These are phyloP conservation scores for Cymbidium sinense DNA, from an alignment of 106 monocot genomes.

Conservation along the genomic window DNA sequence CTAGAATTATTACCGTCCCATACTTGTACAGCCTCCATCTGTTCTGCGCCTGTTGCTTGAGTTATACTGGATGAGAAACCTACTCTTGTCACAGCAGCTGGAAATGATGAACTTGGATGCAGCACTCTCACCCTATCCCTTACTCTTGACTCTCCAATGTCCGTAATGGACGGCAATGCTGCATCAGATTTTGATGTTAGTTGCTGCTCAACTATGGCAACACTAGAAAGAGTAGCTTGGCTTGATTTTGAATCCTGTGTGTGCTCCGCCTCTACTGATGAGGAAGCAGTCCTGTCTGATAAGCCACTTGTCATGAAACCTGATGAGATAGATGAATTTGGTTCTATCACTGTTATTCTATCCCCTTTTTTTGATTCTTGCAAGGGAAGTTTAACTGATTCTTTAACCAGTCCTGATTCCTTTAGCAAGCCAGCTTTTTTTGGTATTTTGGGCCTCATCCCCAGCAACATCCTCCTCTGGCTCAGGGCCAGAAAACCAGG, in stretches of 20 bases:
- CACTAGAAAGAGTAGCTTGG: slow-evolving; percentile 3
- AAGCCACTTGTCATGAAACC: not conserved
- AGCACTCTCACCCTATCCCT: slow-evolving; percentile 4
- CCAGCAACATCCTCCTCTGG: slow-evolving; percentile 24
- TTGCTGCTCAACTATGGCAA: not conserved
- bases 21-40: slow-evolving; percentile 10
- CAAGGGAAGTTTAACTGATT: not conserved
- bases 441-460: slow-evolving; percentile 18
- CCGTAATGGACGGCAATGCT: not conserved
- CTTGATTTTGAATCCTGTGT: not conserved
- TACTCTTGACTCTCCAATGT: not conserved
- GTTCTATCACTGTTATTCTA: not conserved
- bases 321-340: not conserved
- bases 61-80: slow-evolving; percentile 4
- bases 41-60: not conserved
- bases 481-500: slow-evolving; percentile 80
- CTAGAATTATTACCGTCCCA: slow-evolving; percentile 11
- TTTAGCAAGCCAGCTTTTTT: slow-evolving; percentile 7
- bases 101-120: slow-evolving; percentile 11
- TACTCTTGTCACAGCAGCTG: slow-evolving; percentile 5
- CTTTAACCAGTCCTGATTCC: slow-evolving; percentile 5
- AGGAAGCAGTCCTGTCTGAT: not conserved
- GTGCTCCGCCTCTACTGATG: not conserved
- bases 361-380: not conserved
- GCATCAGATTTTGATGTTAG: not conserved